Evolutionary conservation across 768 basidiomycete genomes (phyloP), one percentile per base, ranked within the genome.

Genomic region (Mycena galopus): DNA sequence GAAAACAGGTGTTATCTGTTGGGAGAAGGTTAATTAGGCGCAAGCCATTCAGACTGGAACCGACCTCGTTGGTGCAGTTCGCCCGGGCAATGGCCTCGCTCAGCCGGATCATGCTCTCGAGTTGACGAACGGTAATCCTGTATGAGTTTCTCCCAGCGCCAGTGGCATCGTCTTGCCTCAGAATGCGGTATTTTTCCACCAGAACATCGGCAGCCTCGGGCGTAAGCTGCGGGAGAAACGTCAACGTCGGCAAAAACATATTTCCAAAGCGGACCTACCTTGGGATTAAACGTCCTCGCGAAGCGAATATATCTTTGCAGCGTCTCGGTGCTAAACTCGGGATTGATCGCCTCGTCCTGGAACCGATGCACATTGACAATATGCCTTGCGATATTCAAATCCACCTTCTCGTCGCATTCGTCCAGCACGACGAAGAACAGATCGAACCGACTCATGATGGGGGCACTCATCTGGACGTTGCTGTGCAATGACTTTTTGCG

Each of bases 401-500:
- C 98, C 71, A 92, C 94, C 80, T 89, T 93, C 80, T 96, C 94
- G 79, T 98, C 92, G 82, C 97, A 98, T 78, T 99, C 97, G 77
- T 99, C 98, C 62, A 99, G 88, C 14, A 99, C 96, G 65, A 99
- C 95, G 79, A 99, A 99, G 87, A 99, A 99, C 75, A 99, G 79
- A 81, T 99, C 98, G 76, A 96, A 99, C 71, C 98, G 92, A 83
- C 96, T 97, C 97, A 99, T 99, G 83, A 99, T 99, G 1, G 98
- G 98, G 0, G 97, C 94, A 63, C 93, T 96, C 98, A 99, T 98
- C 71, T 94, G 95, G 37, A 99, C 91, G 81, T 99, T 99, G 4
- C 94, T 94, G 25, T 96, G 86, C 17, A 99, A 86, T 4, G 92
- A 91, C 83, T 94, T 96, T 86, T 97, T 99, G 73, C 96, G 89